A percentile compares a stretch with the other conserved stretches of the same genome.
These are phyloP conservation scores for Pisolithus albus DNA, from an alignment of 768 basidiomycete species.

Conservation along the genomic window DNA sequence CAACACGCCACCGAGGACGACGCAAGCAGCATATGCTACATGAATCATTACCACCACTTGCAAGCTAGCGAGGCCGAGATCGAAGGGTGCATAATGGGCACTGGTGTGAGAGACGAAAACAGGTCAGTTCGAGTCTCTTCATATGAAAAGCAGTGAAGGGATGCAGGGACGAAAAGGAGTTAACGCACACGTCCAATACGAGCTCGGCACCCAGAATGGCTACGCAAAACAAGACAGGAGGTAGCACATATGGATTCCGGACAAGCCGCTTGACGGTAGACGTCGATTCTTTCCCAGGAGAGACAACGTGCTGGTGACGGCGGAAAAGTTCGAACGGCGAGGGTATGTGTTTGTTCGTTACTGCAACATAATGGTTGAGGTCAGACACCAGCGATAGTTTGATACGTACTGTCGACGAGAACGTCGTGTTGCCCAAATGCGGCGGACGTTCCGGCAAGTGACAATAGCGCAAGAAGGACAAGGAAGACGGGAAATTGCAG, in stretches of 20 bases:
- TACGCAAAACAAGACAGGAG: constrained; percentile 53
- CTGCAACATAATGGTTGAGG: constrained; percentile 24
- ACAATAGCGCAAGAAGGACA: constrained; percentile 47
- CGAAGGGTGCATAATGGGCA: constrained; percentile 61
- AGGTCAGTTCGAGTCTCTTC: background rate
- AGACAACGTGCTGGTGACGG: constrained; percentile 2
- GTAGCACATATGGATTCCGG: constrained; percentile 69
- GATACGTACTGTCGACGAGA: constrained; percentile 52
- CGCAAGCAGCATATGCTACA: constrained; percentile 78
- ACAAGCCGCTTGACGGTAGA: constrained; percentile 30
- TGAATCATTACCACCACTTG: constrained; percentile 75
- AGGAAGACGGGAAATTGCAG: constrained; percentile 64
- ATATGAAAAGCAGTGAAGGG: too few species aligned
- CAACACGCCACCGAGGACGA: constrained; percentile 77
- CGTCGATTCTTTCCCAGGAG: constrained; percentile 1
- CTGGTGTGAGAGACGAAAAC: constrained; percentile 13
- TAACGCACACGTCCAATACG: constrained; percentile 50
- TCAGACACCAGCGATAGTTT: background rate
- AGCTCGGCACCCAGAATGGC: constrained; percentile 49
- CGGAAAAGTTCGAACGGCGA: constrained; percentile 44
- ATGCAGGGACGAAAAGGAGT: background rate
- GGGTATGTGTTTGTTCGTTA: constrained; percentile 59
- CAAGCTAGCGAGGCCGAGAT: constrained; percentile 73
- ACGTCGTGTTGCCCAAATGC: constrained; percentile 58
- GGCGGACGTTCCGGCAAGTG: constrained; percentile 50